Conservation (phyloP, 1,139 yeast species). For the Zhuliangozyma parablackwelliae region DNA sequence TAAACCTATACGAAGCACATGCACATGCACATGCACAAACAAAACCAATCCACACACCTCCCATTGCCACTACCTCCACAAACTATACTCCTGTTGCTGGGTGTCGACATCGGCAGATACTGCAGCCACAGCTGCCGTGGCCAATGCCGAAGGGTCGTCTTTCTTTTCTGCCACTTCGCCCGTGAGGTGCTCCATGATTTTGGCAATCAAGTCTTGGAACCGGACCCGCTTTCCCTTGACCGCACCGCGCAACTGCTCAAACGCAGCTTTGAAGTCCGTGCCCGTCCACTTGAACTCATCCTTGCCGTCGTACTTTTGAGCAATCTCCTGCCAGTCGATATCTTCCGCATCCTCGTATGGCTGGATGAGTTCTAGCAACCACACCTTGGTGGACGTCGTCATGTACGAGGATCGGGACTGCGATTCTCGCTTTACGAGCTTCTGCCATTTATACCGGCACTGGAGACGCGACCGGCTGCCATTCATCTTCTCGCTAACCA, state of each 20-base stretch:
- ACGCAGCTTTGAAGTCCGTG: conserved; percentile 31
- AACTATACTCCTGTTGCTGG: conserved; percentile 32
- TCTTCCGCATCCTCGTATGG: neutral
- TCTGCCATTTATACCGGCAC: conserved; percentile 93
- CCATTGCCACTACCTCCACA: conserved; percentile 26
- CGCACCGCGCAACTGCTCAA: conserved; percentile 30
- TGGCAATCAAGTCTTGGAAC: conserved; percentile 11
- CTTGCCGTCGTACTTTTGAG: neutral
- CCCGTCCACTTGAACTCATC: conserved; percentile 20
- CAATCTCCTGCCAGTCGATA: neutral
- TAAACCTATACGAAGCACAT: too few relatives aligned
- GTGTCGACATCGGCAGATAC: conserved; percentile 26
- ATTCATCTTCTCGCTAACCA: conserved; percentile 83
- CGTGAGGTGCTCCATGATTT: conserved; percentile 10
- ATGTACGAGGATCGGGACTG: neutral
- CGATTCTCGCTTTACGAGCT: conserved; percentile 29
- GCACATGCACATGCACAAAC: too few relatives aligned
- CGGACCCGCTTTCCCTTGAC: conserved; percentile 25
- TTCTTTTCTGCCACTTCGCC: neutral
- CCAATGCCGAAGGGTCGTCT: conserved; percentile 27
- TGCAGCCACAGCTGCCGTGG: conserved; percentile 37
- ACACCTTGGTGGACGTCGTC: neutral
- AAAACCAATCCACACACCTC: too few relatives aligned
- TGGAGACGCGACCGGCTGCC: conserved; percentile 88
- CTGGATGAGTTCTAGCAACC: neutral